Evolutionary conservation across 1,139 yeast species (phyloP), one percentile per base, ranked within the genome.

Genomic region (Kodamaea fungicola): DNA sequence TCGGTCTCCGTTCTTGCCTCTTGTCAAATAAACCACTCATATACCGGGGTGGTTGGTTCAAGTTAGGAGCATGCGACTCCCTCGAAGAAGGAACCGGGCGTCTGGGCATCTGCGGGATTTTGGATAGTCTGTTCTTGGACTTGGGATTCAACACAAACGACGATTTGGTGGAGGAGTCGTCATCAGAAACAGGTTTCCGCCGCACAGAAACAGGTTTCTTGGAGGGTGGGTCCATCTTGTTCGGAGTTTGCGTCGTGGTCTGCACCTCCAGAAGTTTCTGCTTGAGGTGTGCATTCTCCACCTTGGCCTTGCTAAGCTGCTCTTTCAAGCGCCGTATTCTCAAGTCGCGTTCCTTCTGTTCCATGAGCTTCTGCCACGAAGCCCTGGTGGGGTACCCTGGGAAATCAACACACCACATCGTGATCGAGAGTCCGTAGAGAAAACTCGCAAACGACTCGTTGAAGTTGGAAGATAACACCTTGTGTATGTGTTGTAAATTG

Each of bases 381-480:
- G 53, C 57, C 37, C 54, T 53, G 4, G 66, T 58, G 7, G 75
- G 74, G 33, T 67, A 55, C 1, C 67, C 68, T 1, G 72, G 73
- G 45, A 78, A 78, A 49, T 76, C 80, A 23, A 78, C 77, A 57
- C 86, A 80, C 78, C 83, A 80, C 58, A 82, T 79, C 39, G 81
- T 78, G 49, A 79, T 74, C 46, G 75, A 70, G 37, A 80, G 54
- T 5, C 88, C 87, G 49, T 78, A 80, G 36, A 80, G 56, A 33
- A 80, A 72, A 30, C 83, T 67, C 8, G 83, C 78, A 49, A 80
- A 71, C 1, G 83, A 74, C 52, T 80, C 87, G 52, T 80, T 80
- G 51, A 80, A 72, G 31, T 75, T 76, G 8, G 62, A 62, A 5
- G 60, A 51, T 7, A 80, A 54, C 12, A 76, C 71, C 37, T 72